phyloP scores from a whole-genome alignment of 2,329 filamentous ascomycete species.

The Mycocentrospora acerina region DNA sequence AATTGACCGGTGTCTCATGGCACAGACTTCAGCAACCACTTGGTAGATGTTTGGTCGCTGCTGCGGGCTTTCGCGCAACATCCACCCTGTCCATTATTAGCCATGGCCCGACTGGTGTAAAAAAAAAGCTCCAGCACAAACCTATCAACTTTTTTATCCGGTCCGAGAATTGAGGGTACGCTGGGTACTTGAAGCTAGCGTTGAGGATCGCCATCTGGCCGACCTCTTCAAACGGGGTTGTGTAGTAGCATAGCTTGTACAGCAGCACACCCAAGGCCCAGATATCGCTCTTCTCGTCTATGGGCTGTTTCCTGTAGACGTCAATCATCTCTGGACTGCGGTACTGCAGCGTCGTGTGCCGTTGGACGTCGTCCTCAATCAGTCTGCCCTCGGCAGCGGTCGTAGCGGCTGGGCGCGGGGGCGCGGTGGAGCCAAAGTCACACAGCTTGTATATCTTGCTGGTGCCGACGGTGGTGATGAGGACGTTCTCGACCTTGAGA shows the following conservation, averaged over 20 bases:
- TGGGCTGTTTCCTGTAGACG: conserved; percentile 92
- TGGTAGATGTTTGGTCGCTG: conserved; percentile 91
- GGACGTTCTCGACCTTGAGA: conserved; percentile 95
- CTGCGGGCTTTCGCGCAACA: conserved; percentile 82
- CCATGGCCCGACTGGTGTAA: neutral
- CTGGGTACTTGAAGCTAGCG: conserved; percentile 88
- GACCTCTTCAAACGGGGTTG: conserved; percentile 96
- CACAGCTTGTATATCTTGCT: conserved; percentile 88
- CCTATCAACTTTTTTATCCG: conserved; percentile 86
- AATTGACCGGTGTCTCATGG: conserved; percentile 82
- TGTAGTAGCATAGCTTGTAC: conserved; percentile 99
- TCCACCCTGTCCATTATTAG: conserved; percentile 64
- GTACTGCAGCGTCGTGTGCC: conserved; percentile 96
- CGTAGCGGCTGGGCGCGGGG: conserved; percentile 79
- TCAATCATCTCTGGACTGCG: conserved; percentile 98
- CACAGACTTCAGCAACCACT: conserved; percentile 81
- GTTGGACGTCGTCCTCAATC: conserved; percentile 95
- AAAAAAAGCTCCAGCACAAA: conserved; percentile 55
- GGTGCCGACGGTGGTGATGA: conserved; percentile 72
- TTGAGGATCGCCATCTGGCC: conserved; percentile 97
- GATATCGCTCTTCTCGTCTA: conserved; percentile 98
- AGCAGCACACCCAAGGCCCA: conserved; percentile 94
- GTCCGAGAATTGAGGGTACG: conserved; percentile 86
- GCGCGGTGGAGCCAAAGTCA: conserved; percentile 92
- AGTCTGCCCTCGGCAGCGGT: conserved; percentile 85